Percentiles rank a stretch among this genome's conserved stretches.
phyloP scores from a whole-genome alignment of 2,329 filamentous ascomycete species.

The Verticillium longisporum region DNA sequence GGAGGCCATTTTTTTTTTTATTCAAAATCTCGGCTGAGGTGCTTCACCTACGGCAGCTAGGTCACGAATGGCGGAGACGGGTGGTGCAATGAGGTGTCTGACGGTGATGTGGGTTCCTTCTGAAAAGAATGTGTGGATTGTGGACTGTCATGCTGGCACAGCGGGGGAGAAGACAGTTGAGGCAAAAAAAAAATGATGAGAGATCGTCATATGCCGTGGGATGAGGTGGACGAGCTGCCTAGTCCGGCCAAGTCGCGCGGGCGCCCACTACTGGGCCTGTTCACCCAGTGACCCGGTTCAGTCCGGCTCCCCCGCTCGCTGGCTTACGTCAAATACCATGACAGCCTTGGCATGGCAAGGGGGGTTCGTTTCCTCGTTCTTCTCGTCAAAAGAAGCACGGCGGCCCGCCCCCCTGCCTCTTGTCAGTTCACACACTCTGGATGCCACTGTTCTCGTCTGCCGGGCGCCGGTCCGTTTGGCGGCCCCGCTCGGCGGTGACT shows the following conservation, averaged over 20 bases:
- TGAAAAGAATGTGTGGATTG: not conserved
- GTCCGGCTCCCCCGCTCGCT: not conserved
- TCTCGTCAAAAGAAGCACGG: not conserved
- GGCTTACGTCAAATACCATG: not conserved
- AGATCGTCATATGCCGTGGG: not conserved
- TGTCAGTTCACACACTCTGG: too few species aligned
- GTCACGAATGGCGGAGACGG: too few species aligned
- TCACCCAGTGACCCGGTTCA: not conserved
- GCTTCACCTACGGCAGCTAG: too few species aligned
- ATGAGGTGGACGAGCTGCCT: not conserved
- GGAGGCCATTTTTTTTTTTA: conserved; percentile 10
- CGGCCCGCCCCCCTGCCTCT: not conserved
- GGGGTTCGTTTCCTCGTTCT: not conserved
- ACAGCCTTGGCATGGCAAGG: not conserved
- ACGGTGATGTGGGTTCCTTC: not conserved
- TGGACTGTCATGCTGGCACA: not conserved
- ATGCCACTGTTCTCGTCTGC: not conserved
- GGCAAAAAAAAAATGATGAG: not conserved
- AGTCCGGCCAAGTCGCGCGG: not conserved
- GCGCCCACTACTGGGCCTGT: not conserved
- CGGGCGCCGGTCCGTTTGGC: not conserved
- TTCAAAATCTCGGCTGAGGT: too few species aligned
- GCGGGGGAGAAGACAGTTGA: not conserved
- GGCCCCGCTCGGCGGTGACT: not conserved
- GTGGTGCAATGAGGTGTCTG: not conserved